phyloP scores from a whole-genome alignment of 2,329 filamentous ascomycete genomes.

The Apiospora sp. region DNA sequence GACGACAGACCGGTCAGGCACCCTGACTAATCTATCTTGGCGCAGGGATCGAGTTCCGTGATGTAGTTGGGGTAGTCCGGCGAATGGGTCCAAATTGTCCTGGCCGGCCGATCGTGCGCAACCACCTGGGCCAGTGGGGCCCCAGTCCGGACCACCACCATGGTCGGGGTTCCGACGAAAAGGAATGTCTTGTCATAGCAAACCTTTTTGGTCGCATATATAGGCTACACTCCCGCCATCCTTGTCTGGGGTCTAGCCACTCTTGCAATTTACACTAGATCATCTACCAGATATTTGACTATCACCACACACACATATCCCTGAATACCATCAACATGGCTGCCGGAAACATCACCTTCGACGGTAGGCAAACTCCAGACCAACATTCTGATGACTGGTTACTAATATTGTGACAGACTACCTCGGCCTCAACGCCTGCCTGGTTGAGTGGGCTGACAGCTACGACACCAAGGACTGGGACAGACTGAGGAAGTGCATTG shows the following conservation, averaged over 20 bases:
- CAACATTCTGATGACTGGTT: neutral
- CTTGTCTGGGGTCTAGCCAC: neutral
- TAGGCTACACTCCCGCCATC: neutral
- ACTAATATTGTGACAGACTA: slow-evolving; percentile 33
- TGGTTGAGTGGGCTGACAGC: slow-evolving; percentile 68
- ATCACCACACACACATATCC: neutral
- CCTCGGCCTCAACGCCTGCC: slow-evolving; percentile 41
- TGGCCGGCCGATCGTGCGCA: neutral
- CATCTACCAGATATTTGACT: neutral
- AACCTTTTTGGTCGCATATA: neutral
- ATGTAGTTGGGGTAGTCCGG: slow-evolving; percentile 21
- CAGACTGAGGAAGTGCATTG: slow-evolving; percentile 66
- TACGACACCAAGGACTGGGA: slow-evolving; percentile 72
- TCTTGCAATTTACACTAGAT: neutral
- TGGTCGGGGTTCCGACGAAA: slow-evolving; percentile 28
- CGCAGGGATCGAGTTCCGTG: neutral
- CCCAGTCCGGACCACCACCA: slow-evolving; percentile 25
- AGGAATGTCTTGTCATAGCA: neutral
- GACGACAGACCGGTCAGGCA: neutral
- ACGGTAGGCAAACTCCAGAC: neutral
- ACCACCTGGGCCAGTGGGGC: slow-evolving; percentile 16
- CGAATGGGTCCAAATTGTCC: neutral
- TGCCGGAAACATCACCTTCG: slow-evolving; percentile 21
- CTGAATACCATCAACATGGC: neutral
- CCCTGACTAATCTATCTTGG: neutral